Percentiles rank a stretch among this genome's conserved stretches.
These are phyloP conservation scores for Nothophytophthora sp. DNA, from an alignment of 352 stramenopile genomes.

Conservation along the genomic window DNA sequence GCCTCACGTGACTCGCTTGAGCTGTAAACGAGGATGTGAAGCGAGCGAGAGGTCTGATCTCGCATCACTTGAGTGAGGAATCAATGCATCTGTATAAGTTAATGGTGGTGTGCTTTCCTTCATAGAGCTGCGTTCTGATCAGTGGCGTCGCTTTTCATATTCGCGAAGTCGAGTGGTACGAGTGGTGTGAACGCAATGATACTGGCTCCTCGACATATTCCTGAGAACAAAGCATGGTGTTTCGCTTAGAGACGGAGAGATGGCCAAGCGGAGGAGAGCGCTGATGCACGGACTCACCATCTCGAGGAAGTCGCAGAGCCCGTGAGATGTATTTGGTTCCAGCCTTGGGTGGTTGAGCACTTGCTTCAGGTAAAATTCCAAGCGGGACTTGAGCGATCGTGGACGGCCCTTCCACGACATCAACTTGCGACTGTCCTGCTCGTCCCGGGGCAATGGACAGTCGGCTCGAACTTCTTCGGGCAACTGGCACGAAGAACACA, in stretches of 20 bases:
- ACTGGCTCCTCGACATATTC: conserved; percentile 75
- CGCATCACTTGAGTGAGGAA: no score
- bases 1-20: no score
- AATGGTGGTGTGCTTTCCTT: no score
- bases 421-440: conserved; percentile 38
- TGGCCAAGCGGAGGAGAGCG: no score
- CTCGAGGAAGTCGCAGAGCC: conserved; percentile 75
- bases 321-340: conserved; percentile 53
- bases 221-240: no score
- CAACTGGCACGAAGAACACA: conserved; percentile 30
- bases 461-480: conserved; percentile 41
- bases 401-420: conserved; percentile 64
- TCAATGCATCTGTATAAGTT: no score
- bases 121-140: no score
- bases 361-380: conserved; percentile 61
- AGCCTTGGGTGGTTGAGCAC: conserved; percentile 53
- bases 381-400: conserved; percentile 61
- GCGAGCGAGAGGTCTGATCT: no score
- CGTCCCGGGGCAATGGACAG: conserved; percentile 51
- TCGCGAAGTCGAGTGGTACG: conserved; percentile 45
- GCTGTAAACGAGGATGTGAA: no score
- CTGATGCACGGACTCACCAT: conserved; percentile 33
- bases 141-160: conserved; percentile 29
- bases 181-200: conserved; percentile 31
- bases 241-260: no score